A percentile compares a stretch with the other conserved stretches of the same genome.
Conservation (phyloP, 2,329 filamentous ascomycete genomes). For the Beauveria rudraprayagi region DNA sequence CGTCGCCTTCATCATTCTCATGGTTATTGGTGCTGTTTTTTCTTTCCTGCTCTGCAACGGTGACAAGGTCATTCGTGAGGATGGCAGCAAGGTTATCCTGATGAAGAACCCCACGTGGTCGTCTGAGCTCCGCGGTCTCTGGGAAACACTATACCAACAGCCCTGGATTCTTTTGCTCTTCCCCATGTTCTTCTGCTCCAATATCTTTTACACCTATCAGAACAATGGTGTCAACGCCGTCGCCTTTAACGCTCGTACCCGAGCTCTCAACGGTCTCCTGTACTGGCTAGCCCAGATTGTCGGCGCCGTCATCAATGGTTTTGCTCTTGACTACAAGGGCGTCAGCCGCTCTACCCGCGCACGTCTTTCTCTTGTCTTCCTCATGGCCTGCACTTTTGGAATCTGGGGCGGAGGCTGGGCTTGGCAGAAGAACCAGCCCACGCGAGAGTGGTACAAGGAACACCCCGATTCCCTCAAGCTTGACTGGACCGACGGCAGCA, state of each 20-base stretch:
- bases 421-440: conserved; percentile 51
- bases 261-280: conserved; percentile 45
- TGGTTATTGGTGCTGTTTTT: conserved; percentile 61
- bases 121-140: conserved; percentile 64
- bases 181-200: conserved; percentile 47
- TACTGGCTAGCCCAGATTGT: conserved; percentile 52
- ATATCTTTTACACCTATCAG: conserved; percentile 50
- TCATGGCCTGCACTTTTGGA: conserved; percentile 40
- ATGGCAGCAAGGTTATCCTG: conserved; percentile 72
- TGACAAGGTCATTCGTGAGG: conserved; percentile 61
- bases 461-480: conserved; percentile 37
- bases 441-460: conserved; percentile 27
- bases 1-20: conserved; percentile 79
- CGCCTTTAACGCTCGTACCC: conserved; percentile 46
- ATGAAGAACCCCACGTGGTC: conserved; percentile 87
- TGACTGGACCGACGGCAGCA: conserved; percentile 22
- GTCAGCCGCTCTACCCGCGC: conserved; percentile 38
- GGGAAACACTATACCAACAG: conserved; percentile 57
- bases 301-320: conserved; percentile 39
- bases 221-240: conserved; percentile 46
- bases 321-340: conserved; percentile 34
- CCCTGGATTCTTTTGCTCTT: conserved; percentile 49
- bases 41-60: conserved; percentile 65
- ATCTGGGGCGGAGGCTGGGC: conserved; percentile 54
- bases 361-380: conserved; percentile 34